Base-by-base conservation (phyloP, 2,329 filamentous ascomycete genomes). In the Aspergillus flavus region DNA sequence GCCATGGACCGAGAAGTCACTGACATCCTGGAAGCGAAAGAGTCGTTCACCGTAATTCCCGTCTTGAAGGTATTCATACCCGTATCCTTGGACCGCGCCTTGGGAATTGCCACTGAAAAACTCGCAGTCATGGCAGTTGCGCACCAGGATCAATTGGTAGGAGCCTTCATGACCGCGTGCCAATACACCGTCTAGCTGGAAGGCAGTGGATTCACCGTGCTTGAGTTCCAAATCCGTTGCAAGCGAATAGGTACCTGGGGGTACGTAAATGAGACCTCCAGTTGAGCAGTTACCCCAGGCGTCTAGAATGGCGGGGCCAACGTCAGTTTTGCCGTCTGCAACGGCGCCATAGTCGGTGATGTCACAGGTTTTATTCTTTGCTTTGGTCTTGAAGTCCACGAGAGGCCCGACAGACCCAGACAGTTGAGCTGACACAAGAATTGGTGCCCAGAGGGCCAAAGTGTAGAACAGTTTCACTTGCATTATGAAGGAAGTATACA, bases 71-170 rank as follows among this genome's bases (percentile, higher is more conserved):
- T 82, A 80, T 63, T 80, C 71, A 64, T 81, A 85, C 14, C 83
- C 83, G 63, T 81, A 78, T 26, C 81, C 83, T 70, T 85, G 83
- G n/a, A 85, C 75, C 39, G 82, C 82, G 16, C 83, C 83, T 56
- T 78, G 78, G 19, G 80, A 80, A 4, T 59, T 59, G 32, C 58
- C 58, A 77, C 83, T 59, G 34, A 79, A 84, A 57, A 85, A 67
- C 68, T 85, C 83, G 45, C 85, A 81, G 66, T 85, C 82, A 6
- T 21, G 12, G 32, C 58, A 59, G 6, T 26, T 11, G 48, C 58
- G 41, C 6, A 45, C 41, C 4, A 45, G 41, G 14, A 36, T 36
- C 34, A 36, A 16, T 36, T 36, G 34, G 34, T 36, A 36, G 14
- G 34, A 14, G 34, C 41, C 41, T 12, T 45, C 41, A 45, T 45